Evolutionary conservation across 1,139 yeast species (phyloP), one percentile per base, ranked within the genome.

Genomic region (Tardiomyces blankii): DNA sequence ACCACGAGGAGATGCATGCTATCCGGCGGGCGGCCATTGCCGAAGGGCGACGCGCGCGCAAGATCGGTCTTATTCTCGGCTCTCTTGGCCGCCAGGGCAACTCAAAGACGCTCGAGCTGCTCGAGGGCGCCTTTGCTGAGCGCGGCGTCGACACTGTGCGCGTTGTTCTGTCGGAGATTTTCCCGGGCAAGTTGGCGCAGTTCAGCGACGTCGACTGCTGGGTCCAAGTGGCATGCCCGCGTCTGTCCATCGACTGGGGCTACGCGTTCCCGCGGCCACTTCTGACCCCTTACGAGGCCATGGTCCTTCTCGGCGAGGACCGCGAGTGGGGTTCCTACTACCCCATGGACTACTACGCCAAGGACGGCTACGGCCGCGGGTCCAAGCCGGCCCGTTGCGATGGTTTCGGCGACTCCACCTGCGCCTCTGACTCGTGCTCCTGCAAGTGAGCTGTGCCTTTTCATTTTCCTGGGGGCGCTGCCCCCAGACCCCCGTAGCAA

Each of bases 221-320:
- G 73, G 84, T 91, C 18, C 99, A 91, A 64, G 96, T 91, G 3
- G 99, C 98, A 0, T 91, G 99, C 62, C 99, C 99, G 0, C 71
- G 99, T 55, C 69, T 91, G 45, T 86, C 96, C 2, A 91, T 91
- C 41, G 99, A 91, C 63, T 91, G 99, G 99, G 99, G 99, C 1
- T 91, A 93, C 62, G 98, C 98, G 0, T 91, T 91, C 60, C 79
- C 81, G 48, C 85, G 84, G 60, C 99, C 99, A 0, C 69, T 91
- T 42, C 67, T 91, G 48, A 89, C 98, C 0, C 98, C 99, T 0
- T 91, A 93, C 62, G 99, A 91, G 60, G 89, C 96, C 0, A 88
- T 86, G 88, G 95, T 89, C 3, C 75, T 88, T 73, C 64, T 91
- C 56, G 82, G 77, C 9, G 72, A 79, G 46, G 96, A 88, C 58